Evolutionary conservation across 2,329 filamentous ascomycete genomes (phyloP).

Genomic region (Dactylellina haptotyla): DNA sequence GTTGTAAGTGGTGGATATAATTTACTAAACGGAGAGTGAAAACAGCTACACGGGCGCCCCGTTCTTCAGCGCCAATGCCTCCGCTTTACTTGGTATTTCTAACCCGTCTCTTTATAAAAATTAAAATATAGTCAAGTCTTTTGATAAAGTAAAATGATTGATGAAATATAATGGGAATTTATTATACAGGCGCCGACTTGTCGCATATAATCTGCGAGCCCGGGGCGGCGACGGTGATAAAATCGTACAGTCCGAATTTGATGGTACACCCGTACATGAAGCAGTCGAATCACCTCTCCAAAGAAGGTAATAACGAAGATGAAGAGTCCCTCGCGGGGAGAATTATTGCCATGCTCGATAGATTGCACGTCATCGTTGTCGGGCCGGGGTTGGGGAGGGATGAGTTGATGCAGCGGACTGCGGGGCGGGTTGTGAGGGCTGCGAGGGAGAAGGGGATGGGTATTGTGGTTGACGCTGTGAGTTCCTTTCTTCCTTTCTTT

Average conservation of each 20-base stretch:
- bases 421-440: conserved; percentile 78
- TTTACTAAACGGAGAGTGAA: too few species aligned
- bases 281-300: conserved; percentile 69
- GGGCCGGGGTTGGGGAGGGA: conserved; percentile 93
- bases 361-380: conserved; percentile 90
- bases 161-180: too few species aligned
- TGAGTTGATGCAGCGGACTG: conserved; percentile 86
- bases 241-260: conserved; percentile 95
- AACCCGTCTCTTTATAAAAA: conserved; percentile 8
- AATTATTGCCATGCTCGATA: conserved; percentile 81
- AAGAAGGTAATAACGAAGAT: conserved; percentile 64
- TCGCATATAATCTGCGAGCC: conserved; percentile 96
- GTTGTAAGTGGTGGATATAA: not conserved
- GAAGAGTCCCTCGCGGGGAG: conserved; percentile 73
- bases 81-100: conserved; percentile 76
- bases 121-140: too few species aligned
- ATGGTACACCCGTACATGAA: conserved; percentile 99
- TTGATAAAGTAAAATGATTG: too few species aligned
- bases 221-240: conserved; percentile 84
- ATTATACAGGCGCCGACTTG: conserved; percentile 61
- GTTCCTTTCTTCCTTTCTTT: too few species aligned
- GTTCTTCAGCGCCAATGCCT: conserved; percentile 98
- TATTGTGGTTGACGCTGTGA: conserved; percentile 81
- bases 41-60: conserved; percentile 87
- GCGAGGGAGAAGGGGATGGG: conserved; percentile 78